These are phyloP conservation scores for Collybia nuda DNA, from an alignment of 768 basidiomycete species.

Conservation along the genomic window DNA sequence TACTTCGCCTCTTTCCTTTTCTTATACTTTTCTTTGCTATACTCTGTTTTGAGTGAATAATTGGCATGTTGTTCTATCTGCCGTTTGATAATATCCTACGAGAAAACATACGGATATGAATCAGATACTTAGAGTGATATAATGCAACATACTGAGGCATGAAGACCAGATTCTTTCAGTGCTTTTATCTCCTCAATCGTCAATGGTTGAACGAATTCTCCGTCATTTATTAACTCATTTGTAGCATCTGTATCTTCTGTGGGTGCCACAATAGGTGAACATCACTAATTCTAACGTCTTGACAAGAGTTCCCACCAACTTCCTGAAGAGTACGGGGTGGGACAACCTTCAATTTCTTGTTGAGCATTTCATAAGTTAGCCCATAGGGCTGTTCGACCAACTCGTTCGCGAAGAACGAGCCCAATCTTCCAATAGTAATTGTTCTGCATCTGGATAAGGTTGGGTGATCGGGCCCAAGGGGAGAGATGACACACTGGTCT, in stretches of 20 bases:
- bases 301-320: constrained; percentile 58
- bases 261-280: not conserved
- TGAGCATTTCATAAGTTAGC: constrained; percentile 81
- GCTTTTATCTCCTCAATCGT: constrained; percentile 82
- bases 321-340: constrained; percentile 71
- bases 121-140: constrained; percentile 8
- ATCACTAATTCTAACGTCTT: constrained; percentile 1
- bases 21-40: constrained; percentile 97
- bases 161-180: constrained; percentile 79
- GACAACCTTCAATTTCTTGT: constrained; percentile 64
- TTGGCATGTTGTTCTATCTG: constrained; percentile 94
- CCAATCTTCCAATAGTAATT: constrained; percentile 80
- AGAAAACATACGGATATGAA: constrained; percentile 13
- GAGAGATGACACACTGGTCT: constrained; percentile 55
- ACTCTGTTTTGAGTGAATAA: constrained; percentile 94
- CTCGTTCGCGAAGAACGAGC: constrained; percentile 75
- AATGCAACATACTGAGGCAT: constrained; percentile 58
- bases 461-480: not conserved
- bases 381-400: constrained; percentile 86
- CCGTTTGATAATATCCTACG: constrained; percentile 89
- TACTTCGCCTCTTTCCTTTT: constrained; percentile 97
- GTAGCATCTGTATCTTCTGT: constrained; percentile 96
- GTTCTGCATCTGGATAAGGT: constrained; percentile 40
- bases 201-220: constrained; percentile 79
- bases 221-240: constrained; percentile 93